Conservation (phyloP, 2,329 filamentous ascomycete genomes). For the Leptographium lundbergii region DNA sequence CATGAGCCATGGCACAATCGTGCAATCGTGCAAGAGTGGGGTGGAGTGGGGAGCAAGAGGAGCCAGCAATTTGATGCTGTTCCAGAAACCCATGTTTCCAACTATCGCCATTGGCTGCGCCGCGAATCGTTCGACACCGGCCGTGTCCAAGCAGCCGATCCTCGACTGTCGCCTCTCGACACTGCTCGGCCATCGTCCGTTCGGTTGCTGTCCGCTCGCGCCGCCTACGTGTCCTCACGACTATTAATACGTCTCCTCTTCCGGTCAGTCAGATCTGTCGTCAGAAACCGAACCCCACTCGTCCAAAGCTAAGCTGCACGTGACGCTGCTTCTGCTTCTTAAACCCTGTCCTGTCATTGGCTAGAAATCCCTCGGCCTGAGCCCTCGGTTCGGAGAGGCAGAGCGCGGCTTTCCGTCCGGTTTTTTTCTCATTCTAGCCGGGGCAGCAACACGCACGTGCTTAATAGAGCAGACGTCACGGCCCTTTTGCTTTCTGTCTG, state of each 20-base stretch:
- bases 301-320: neutral
- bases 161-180: neutral
- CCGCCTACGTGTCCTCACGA: neutral
- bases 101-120: neutral
- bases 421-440: neutral
- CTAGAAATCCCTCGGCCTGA: slow-evolving; percentile 3
- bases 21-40: neutral
- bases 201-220: neutral
- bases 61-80: neutral
- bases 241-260: neutral
- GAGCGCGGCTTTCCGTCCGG: neutral
- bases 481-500: neutral
- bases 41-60: neutral
- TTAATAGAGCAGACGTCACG: neutral
- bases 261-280: neutral
- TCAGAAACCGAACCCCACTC: neutral
- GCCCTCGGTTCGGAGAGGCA: slow-evolving; percentile 4
- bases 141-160: neutral
- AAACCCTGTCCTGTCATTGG: slow-evolving; percentile 11
- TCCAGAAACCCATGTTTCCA: neutral
- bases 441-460: neutral
- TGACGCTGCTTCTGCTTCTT: slow-evolving; percentile 4
- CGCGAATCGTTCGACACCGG: neutral
- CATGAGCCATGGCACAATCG: neutral
- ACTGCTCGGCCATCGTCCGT: neutral